phyloP scores from a whole-genome alignment of 805 yeast species.

The Yarrowia yakushimensis region DNA sequence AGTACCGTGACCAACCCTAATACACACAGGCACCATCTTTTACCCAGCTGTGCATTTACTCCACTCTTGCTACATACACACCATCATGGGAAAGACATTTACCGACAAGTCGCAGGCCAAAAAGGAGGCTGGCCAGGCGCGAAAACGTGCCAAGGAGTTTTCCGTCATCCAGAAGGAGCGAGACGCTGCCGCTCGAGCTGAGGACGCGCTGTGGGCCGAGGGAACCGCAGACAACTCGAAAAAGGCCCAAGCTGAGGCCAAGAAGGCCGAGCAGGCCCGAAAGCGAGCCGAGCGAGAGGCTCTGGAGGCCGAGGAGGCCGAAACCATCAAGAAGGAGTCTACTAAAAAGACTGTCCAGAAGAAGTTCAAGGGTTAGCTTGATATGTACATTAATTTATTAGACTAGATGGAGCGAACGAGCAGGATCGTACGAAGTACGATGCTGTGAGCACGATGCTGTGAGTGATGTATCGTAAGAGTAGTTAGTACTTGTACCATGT shows the following conservation, averaged over 20 bases:
- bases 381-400: conserved; percentile 22
- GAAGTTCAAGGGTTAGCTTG: conserved; percentile 12
- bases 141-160: conserved; percentile 24
- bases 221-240: conserved; percentile 18
- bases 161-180: conserved; percentile 16
- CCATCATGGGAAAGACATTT: conserved; percentile 19
- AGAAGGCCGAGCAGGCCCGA: conserved; percentile 13
- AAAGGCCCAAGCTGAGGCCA: conserved; percentile 25
- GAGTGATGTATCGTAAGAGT: too few relatives aligned
- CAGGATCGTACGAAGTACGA: too few relatives aligned
- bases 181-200: neutral
- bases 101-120: conserved; percentile 22
- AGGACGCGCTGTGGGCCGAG: conserved; percentile 10
- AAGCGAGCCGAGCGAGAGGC: conserved; percentile 21
- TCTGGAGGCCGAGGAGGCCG: conserved; percentile 12
- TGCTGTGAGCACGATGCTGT: too few relatives aligned
- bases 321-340: conserved; percentile 15
- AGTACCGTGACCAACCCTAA: conserved; percentile 8
- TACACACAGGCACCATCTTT: neutral
- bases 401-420: too few relatives aligned
- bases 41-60: too few relatives aligned
- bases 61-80: neutral
- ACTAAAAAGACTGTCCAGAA: conserved; percentile 21
- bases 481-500: too few relatives aligned
- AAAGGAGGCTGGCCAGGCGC: conserved; percentile 25